Base-by-base conservation (phyloP, 2,329 filamentous ascomycete species). In the Cladorrhinum sp. region DNA sequence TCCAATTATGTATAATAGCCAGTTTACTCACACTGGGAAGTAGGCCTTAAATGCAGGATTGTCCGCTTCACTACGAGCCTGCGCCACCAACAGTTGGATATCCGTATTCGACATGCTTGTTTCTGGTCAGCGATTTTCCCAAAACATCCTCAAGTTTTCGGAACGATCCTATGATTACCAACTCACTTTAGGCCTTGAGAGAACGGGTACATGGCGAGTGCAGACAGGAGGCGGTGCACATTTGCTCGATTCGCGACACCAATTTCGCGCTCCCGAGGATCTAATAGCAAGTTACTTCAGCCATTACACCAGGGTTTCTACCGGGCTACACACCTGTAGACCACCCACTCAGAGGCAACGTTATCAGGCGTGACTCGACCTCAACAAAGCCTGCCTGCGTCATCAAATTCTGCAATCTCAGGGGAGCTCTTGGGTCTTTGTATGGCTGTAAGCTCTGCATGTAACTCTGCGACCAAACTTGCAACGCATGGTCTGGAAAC, bases 271-370 rank as follows among this genome's bases (percentile, higher is more conserved):
- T 85, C 77, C 58, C 80, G 78, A 53, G 76, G 69, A 61, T 80
- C 84, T 86, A 60, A 57, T 9, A 20, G 18, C 6, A 24, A 50
- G 50, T 61, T 61, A 66, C 61, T 69, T 29, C 38, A 54, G 69
- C 61, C 49, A 54, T 25, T 25, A 23, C 56, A 58, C 12, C 7
- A 18, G 20, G 36, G 45, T 27, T 9, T 10, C 22, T 12, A 49
- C 41, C 12, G 22, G 51, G 32, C 22, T 29, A 64, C 81, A 68
- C 77, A 91, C 89, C 82, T 64, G 72, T 84, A 20, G 87, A 79
- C 89, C 89, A 92, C 27, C 77, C 84, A 70, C 86, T 90, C 72
- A 90, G 83, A 16, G 87, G 89, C 55, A 92, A 72, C 55, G 80
- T 85, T 61, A 92, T 80, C 75, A 90, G 81, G 54, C 78, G 80